These are phyloP conservation scores for Ophiobolus disseminans DNA, from an alignment of 2,329 filamentous ascomycete genomes.

Conservation along the genomic window DNA sequence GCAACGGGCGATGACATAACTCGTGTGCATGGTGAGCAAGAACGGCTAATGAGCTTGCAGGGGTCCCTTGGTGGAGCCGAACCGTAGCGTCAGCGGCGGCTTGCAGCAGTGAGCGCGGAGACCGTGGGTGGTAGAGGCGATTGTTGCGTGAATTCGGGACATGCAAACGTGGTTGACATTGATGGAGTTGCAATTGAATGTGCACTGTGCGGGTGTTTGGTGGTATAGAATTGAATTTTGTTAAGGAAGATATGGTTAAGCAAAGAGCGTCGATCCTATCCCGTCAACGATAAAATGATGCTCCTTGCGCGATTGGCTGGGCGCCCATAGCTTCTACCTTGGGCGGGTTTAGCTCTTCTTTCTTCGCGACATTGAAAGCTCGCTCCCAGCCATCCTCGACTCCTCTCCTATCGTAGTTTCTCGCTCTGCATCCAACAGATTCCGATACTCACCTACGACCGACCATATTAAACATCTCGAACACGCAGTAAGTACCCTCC, in stretches of 20 bases:
- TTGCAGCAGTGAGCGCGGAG: conserved; percentile 11
- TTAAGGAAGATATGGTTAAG: neutral
- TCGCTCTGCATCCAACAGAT: conserved; percentile 10
- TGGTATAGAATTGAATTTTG: neutral
- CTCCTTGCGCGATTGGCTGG: conserved; percentile 3
- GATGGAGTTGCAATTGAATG: neutral
- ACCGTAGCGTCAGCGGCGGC: conserved; percentile 27
- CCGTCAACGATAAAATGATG: conserved; percentile 6
- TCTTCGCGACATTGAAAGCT: conserved; percentile 1
- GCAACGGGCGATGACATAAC: conserved; percentile 27
- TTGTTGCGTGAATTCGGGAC: neutral
- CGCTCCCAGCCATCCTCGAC: conserved; percentile 7
- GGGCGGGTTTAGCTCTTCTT: conserved; percentile 5
- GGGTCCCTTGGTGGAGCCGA: conserved; percentile 22
- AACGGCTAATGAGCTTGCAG: conserved; percentile 17
- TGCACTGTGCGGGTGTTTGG: neutral
- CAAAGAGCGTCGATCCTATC: conserved; percentile 5
- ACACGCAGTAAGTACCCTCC: conserved; percentile 38
- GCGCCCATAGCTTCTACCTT: conserved; percentile 5
- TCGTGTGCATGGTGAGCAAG: conserved; percentile 9
- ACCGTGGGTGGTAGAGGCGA: conserved; percentile 1
- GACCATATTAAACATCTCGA: conserved; percentile 21
- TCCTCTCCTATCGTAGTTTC: conserved; percentile 5
- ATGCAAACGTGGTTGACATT: neutral
- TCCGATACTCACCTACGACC: conserved; percentile 8